A percentile compares a stretch with the other conserved stretches of the same genome.
These are phyloP conservation scores for Trametes punicea DNA, from an alignment of 768 basidiomycete genomes.

Conservation along the genomic window DNA sequence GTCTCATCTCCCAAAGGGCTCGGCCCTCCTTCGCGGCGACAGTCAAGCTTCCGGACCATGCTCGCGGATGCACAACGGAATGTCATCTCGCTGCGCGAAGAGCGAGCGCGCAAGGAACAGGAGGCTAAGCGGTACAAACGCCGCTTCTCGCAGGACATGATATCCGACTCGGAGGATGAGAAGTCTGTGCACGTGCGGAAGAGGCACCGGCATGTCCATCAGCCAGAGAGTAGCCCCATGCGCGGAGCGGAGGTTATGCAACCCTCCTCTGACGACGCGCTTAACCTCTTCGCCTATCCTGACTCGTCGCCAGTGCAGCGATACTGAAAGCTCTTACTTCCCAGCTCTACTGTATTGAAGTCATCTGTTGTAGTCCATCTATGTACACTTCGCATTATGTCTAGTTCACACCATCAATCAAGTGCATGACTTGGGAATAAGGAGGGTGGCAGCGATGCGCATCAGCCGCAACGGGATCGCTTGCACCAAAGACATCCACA, in stretches of 20 bases:
- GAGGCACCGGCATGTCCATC: background rate
- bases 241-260: background rate
- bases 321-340: background rate
- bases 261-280: slow-evolving; percentile 44
- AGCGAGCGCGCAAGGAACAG: slow-evolving; percentile 6
- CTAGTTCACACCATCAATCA: no score
- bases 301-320: slow-evolving; percentile 28
- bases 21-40: slow-evolving; percentile 4
- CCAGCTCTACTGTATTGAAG: no score
- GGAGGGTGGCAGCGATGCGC: no score
- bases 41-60: slow-evolving; percentile 34
- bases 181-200: background rate
- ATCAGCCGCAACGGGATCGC: no score
- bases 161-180: background rate
- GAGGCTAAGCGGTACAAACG: background rate
- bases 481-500: no score
- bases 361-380: no score
- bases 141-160: background rate
- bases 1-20: background rate
- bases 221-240: slow-evolving; percentile 12
- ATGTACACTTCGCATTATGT: no score
- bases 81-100: slow-evolving; percentile 36
- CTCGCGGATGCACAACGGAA: slow-evolving; percentile 41
- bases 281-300: slow-evolving; percentile 45
- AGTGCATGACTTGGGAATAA: no score